Base-by-base conservation (phyloP, 2,329 filamentous ascomycete species). In the Gaeumannomyces tritici region DNA sequence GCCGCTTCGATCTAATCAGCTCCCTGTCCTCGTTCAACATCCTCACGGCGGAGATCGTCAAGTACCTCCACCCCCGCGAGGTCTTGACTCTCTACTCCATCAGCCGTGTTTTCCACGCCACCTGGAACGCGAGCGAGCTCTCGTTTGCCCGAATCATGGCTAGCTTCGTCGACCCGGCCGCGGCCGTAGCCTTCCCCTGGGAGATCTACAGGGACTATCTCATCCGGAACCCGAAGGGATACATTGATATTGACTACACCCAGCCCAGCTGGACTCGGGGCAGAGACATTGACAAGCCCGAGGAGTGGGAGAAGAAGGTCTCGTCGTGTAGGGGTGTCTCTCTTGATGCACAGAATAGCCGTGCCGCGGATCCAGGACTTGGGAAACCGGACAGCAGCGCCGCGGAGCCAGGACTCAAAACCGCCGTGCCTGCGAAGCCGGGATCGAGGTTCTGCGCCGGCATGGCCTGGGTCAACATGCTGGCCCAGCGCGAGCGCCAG, bases 381-480 rank as follows among this genome's bases (percentile, higher is more conserved):
- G n/a, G n/a, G n/a, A n/a, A n/a, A n/a, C 12, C 15, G 27, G 55
- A 21, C 9, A 27, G 1, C 55, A 21, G 27, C n/a, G 55, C 55
- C 7, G 58, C 13, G 35, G 24, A 24, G 31, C n/a, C n/a, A 27
- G n/a, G 57, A 26, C 24, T 35, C 24, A 15, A 6, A 28, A 9
- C 27, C 15, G n/a, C 27, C 35, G 7, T 33, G 35, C 2, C 35
- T n/a, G 15, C 26, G 31, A 42, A 7, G 15, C 27, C 35, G 3
- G 35, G 59, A 21, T 54, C 35, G 60, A 66, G 59, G 31, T 42
- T 61, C 35, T 42, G 24, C 18, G 55, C 63, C 28, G 61, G 83
- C 9, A 76, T 93, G 59, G 77, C 77, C 57, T 95, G 89, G 82
- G 77, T 91, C 8, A 79, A 83, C 63, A 86, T 93, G 81, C 78